Evolutionary conservation across 108 stramenopile species (phyloP), one percentile per base, ranked within the genome.

Genomic region (Cyclotella cryptica): DNA sequence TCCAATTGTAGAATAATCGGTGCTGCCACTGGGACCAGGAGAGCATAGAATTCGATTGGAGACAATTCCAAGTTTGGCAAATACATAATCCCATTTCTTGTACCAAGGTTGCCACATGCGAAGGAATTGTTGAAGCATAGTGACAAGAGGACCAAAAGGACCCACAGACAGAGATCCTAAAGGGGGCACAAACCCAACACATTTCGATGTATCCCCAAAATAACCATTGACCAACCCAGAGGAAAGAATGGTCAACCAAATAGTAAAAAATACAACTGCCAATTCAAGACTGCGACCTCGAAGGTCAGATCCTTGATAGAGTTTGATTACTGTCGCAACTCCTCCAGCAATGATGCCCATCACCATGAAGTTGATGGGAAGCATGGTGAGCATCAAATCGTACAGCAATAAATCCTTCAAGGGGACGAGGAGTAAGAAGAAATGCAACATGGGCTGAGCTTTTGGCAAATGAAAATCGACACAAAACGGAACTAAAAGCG

Each of bases 321-420:
- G 86, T 74, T 96, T 96, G 21, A 91, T 46, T 10, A 66, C 44
- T 18, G 88, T 82, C 8, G 91, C 95, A 35, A 89, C 61, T 54
- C 92, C 89, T 46, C 95, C 95, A 53, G 83, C 92, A 35, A 96
- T 75, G 57, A 91, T 83, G 4, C 87, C 92, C 84, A 91, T 83
- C n/a, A 86, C 66, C 18, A 88, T 74, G 71, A 93, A 93, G 28
- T 91, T 92, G 47, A 83, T 57, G 13, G 89, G 91, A 26, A 93
- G 59, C 11, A 89, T 79, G 22, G 78, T 79, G 21, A 92, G 47
- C 41, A 88, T 91, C 62, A 90, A 58, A 78, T 93, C 94, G 63
- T 96, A 93, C 47, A 90, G 66, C 12, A 92, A 84, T 18, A 91
- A 88, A 72, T 93, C 90, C 80, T 80, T 46, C 46, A 35, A 24